A percentile compares a stretch with the other conserved stretches of the same genome.
Evolutionary conservation across 768 basidiomycete genomes (phyloP).

Genomic region (Tubosaeta brunneosetosa): DNA sequence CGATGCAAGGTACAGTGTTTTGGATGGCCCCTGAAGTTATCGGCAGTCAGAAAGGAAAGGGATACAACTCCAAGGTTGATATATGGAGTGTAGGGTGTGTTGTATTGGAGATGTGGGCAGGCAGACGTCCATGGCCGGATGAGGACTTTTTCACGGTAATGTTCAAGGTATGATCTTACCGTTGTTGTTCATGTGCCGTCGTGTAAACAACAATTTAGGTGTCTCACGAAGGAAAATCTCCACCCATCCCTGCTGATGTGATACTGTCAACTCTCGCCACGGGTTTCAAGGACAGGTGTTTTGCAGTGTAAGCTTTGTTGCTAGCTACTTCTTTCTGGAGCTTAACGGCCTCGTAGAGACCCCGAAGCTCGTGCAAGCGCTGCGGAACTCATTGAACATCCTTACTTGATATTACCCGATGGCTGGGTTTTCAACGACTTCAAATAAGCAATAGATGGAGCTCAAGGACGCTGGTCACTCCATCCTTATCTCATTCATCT

Average conservation of each 20-base stretch:
- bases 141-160: slow-evolving; percentile 90
- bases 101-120: slow-evolving; percentile 99
- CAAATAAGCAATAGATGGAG: slow-evolving; percentile 20
- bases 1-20: slow-evolving; percentile 97
- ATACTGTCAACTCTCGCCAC: slow-evolving; percentile 68
- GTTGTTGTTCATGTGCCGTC: neutral
- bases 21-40: slow-evolving; percentile 99
- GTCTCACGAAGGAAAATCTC: slow-evolving; percentile 77
- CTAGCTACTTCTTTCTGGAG: neutral
- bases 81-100: slow-evolving; percentile 99
- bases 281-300: slow-evolving; percentile 85
- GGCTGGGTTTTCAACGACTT: slow-evolving; percentile 72
- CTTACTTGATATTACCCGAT: slow-evolving; percentile 66
- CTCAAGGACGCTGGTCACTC: slow-evolving; percentile 14
- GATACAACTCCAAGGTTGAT: slow-evolving; percentile 95
- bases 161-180: slow-evolving; percentile 64
- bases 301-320: slow-evolving; percentile 67
- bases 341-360: slow-evolving; percentile 44
- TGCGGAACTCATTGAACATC: slow-evolving; percentile 72
- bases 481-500: slow-evolving; percentile 27
- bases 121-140: slow-evolving; percentile 90
- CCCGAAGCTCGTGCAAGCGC: slow-evolving; percentile 81
- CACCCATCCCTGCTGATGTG: slow-evolving; percentile 86
- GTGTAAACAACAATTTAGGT: slow-evolving; percentile 45
- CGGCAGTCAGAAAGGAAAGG: slow-evolving; percentile 72